Evolutionary conservation across 2,329 filamentous ascomycete genomes (phyloP).

Genomic region (Sarocladium strictum): DNA sequence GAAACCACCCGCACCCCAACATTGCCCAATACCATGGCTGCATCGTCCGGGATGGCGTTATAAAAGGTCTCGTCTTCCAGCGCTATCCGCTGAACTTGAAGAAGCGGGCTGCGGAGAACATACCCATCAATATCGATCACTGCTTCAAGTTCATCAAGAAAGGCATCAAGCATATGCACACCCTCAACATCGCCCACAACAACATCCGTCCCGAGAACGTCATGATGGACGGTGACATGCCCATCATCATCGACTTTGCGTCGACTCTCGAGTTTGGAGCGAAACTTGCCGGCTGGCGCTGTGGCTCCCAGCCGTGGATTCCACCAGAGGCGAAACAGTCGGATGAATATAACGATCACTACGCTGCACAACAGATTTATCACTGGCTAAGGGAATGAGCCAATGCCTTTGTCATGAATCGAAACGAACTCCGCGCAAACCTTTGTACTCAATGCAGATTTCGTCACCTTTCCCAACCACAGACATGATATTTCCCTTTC

Average conservation of each 20-base stretch:
- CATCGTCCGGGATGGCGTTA: constrained; percentile 2
- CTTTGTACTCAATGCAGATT: too few species aligned
- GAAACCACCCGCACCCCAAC: not conserved
- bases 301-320: constrained; percentile 1
- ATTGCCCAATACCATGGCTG: constrained; percentile 6
- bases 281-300: not conserved
- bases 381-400: constrained; percentile 4
- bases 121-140: constrained; percentile 4
- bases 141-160: constrained; percentile 10
- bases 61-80: constrained; percentile 3
- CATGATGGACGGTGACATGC: constrained; percentile 24
- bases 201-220: constrained; percentile 27
- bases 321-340: not conserved
- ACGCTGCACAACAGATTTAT: constrained; percentile 6
- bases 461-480: too few species aligned
- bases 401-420: not conserved
- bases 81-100: not conserved
- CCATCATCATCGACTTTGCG: constrained; percentile 29
- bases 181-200: constrained; percentile 26
- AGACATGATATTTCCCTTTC: too few species aligned
- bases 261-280: constrained; percentile 13
- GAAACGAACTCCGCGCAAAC: too few species aligned
- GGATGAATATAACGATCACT: constrained; percentile 5
- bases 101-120: constrained; percentile 1
- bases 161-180: constrained; percentile 26